A percentile compares a stretch with the other conserved stretches of the same genome.
These are phyloP conservation scores for Paramecium primaurelia DNA, from an alignment of 73 alveolate species.

Conservation along the genomic window DNA sequence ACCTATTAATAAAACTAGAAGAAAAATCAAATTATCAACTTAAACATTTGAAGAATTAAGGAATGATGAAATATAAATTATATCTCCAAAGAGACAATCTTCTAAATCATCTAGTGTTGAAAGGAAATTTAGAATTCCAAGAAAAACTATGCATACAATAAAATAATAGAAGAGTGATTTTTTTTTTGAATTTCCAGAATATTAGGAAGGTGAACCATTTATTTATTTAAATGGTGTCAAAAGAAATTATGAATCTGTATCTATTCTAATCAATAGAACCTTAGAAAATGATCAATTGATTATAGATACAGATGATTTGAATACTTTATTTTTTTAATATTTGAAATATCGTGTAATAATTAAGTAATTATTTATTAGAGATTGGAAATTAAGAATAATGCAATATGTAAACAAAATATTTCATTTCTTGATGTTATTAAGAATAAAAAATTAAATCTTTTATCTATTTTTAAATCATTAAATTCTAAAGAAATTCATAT, in stretches of 20 bases:
- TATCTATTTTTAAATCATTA: background rate
- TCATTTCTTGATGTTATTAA: background rate
- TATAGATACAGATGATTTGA: background rate
- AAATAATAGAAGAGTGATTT: background rate
- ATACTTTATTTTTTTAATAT: background rate
- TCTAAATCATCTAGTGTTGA: background rate
- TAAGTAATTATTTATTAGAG: background rate
- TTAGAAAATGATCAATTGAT: background rate
- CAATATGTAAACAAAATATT: background rate
- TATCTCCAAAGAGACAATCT: background rate
- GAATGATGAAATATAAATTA: background rate
- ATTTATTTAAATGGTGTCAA: background rate
- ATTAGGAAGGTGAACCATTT: background rate
- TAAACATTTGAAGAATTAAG: background rate
- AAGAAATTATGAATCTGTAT: background rate
- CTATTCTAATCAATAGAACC: background rate
- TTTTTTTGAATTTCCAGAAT: conserved; percentile 12
- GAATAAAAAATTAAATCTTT: background rate
- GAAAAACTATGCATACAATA: background rate
- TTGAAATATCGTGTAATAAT: background rate
- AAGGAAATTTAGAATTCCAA: background rate
- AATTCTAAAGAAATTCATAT: background rate
- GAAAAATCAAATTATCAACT: background rate
- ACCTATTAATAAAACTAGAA: background rate
- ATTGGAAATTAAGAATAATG: background rate